Conservation (phyloP, 164 flowering plant genomes). For the Annona cherimola region DNA sequence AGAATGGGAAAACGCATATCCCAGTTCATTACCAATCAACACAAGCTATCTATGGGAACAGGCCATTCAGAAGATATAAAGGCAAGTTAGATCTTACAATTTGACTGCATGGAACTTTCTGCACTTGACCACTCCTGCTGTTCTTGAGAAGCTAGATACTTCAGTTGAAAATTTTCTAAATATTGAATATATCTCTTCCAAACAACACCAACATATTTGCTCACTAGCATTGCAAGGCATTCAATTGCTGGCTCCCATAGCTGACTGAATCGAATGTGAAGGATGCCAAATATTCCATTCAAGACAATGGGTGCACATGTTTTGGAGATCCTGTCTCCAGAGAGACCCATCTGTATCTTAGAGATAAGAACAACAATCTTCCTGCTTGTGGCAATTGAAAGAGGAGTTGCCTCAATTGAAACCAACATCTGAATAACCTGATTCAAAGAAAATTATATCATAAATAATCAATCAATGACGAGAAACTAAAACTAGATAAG, state of each 20-base stretch:
- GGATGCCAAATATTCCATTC: conserved; percentile 73
- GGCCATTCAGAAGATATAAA: neutral
- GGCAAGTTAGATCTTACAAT: conserved; percentile 25
- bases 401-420: conserved; percentile 59
- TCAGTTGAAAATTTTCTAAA: conserved; percentile 42
- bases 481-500: conserved; percentile 2
- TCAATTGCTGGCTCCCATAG: conserved; percentile 69
- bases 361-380: conserved; percentile 47
- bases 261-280: conserved; percentile 68
- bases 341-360: conserved; percentile 54
- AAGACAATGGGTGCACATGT: conserved; percentile 46
- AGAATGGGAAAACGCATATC: neutral
- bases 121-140: conserved; percentile 19
- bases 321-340: conserved; percentile 50
- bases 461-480: neutral
- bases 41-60: neutral
- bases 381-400: conserved; percentile 71
- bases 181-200: conserved; percentile 55
- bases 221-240: conserved; percentile 55
- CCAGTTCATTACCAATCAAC: neutral
- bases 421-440: conserved; percentile 76
- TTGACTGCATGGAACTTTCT: conserved; percentile 19
- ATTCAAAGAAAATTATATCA: neutral
- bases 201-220: conserved; percentile 30
- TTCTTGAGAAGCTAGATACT: conserved; percentile 26